phyloP scores from a whole-genome alignment of 2,329 filamentous ascomycete species.

The Didymella pinodella region DNA sequence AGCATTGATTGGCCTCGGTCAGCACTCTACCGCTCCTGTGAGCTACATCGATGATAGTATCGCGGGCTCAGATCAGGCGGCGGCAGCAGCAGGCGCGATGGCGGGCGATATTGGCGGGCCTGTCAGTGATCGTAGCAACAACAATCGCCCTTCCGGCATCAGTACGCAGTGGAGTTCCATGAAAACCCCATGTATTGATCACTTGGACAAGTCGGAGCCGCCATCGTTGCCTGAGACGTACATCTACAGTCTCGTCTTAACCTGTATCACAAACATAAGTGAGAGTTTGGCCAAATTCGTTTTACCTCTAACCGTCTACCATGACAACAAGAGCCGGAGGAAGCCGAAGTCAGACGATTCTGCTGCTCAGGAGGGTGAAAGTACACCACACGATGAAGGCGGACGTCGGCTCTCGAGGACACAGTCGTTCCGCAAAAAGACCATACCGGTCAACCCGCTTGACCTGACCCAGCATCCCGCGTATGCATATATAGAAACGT shows the following conservation, averaged over 20 bases:
- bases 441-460: slow-evolving; percentile 84
- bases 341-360: slow-evolving; percentile 52
- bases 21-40: slow-evolving; percentile 84
- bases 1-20: slow-evolving; percentile 82
- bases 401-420: slow-evolving; percentile 62
- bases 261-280: slow-evolving; percentile 88
- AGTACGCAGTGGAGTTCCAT: slow-evolving; percentile 91
- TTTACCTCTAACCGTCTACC: slow-evolving; percentile 84
- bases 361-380: slow-evolving; percentile 31
- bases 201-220: slow-evolving; percentile 89
- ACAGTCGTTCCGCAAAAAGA: slow-evolving; percentile 75
- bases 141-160: slow-evolving; percentile 76
- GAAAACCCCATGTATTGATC: slow-evolving; percentile 87
- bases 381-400: slow-evolving; percentile 35
- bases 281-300: slow-evolving; percentile 94
- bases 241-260: slow-evolving; percentile 85
- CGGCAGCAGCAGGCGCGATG: slow-evolving; percentile 86
- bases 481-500: slow-evolving; percentile 74
- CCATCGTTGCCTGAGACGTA: slow-evolving; percentile 90
- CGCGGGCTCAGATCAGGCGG: slow-evolving; percentile 77
- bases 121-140: slow-evolving; percentile 64
- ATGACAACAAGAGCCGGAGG: slow-evolving; percentile 63
- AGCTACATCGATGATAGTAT: slow-evolving; percentile 65
- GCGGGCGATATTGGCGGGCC: slow-evolving; percentile 82
- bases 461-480: slow-evolving; percentile 76